Conservation (phyloP, 2,329 filamentous ascomycete genomes). For the Purpureocillium lavendulum region DNA sequence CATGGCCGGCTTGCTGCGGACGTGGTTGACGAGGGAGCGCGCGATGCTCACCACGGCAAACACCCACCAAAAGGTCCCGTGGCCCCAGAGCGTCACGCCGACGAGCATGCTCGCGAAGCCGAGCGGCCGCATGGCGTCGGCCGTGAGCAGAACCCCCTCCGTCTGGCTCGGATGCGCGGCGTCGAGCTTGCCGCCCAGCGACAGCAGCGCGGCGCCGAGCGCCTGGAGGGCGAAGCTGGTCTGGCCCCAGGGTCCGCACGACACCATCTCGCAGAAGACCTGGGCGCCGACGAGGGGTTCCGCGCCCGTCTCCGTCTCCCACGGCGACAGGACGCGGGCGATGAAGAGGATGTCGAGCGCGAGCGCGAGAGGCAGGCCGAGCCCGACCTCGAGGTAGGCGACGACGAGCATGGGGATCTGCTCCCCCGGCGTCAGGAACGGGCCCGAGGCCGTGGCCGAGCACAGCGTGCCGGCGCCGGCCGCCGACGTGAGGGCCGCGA, state of each 20-base stretch:
- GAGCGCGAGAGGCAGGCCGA: constrained; percentile 21
- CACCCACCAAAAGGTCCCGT: constrained; percentile 31
- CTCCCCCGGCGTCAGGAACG: constrained; percentile 2
- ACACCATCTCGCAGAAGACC: constrained; percentile 28
- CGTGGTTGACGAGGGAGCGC: constrained; percentile 11
- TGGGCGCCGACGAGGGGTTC: constrained; percentile 2
- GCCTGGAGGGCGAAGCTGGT: constrained; percentile 24
- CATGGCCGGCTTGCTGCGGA: constrained; percentile 8
- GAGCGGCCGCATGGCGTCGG: constrained; percentile 19
- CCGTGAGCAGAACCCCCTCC: constrained; percentile 14
- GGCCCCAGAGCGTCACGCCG: constrained; percentile 28
- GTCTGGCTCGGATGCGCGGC: no score
- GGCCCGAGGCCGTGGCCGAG: constrained; percentile 12
- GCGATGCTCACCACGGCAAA: constrained; percentile 26
- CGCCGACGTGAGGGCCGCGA: constrained; percentile 28
- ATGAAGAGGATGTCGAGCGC: constrained; percentile 23
- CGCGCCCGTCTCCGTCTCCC: constrained; percentile 1
- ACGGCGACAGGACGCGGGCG: constrained; percentile 19
- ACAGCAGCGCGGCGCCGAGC: no score
- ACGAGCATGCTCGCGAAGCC: constrained; percentile 24
- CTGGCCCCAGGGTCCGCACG: constrained; percentile 30
- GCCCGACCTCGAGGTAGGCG: constrained; percentile 27
- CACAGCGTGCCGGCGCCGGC: constrained; percentile 23
- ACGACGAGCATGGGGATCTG: constrained; percentile 30
- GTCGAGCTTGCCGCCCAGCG: no score